These are phyloP conservation scores for Neophaeococcomyces aloes DNA, from an alignment of 2,329 filamentous ascomycete species.

Conservation along the genomic window DNA sequence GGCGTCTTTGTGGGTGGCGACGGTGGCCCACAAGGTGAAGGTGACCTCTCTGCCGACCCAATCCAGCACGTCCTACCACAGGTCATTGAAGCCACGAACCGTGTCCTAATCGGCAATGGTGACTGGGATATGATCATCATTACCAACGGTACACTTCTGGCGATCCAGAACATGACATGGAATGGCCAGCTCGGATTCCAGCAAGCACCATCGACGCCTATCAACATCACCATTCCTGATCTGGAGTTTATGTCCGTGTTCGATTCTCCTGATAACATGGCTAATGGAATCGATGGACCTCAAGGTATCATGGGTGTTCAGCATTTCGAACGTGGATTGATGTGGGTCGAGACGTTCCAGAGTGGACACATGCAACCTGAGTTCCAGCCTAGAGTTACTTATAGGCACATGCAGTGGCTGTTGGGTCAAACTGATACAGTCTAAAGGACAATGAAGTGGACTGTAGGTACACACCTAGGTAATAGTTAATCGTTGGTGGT, in stretches of 20 bases:
- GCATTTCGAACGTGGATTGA: conserved; percentile 35
- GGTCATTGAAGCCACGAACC: conserved; percentile 44
- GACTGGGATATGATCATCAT: conserved; percentile 40
- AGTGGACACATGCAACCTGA: conserved; percentile 41
- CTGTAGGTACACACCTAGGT: too few species aligned
- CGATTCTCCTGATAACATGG: conserved; percentile 23
- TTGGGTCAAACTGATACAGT: conserved; percentile 46
- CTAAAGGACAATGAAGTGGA: too few species aligned
- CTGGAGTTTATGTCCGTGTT: conserved; percentile 17
- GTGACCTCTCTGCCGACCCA: conserved; percentile 38
- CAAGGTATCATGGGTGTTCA: conserved; percentile 33
- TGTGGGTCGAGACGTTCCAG: conserved; percentile 26
- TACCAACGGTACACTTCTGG: conserved; percentile 43
- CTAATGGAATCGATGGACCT: conserved; percentile 28
- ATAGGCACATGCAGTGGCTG: conserved; percentile 64
- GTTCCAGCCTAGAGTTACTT: conserved; percentile 58
- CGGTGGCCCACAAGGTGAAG: conserved; percentile 29
- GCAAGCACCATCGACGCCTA: conserved; percentile 30
- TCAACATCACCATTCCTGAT: conserved; percentile 33
- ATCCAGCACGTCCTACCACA: conserved; percentile 12
- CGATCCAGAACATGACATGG: conserved; percentile 47
- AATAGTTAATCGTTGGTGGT: too few species aligned
- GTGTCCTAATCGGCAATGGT: conserved; percentile 40
- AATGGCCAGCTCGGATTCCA: conserved; percentile 40
- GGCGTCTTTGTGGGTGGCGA: conserved; percentile 32